Evolutionary conservation across 306 rosid species (phyloP), one percentile per base, ranked within the genome.

Genomic region (Rubus idaeus): DNA sequence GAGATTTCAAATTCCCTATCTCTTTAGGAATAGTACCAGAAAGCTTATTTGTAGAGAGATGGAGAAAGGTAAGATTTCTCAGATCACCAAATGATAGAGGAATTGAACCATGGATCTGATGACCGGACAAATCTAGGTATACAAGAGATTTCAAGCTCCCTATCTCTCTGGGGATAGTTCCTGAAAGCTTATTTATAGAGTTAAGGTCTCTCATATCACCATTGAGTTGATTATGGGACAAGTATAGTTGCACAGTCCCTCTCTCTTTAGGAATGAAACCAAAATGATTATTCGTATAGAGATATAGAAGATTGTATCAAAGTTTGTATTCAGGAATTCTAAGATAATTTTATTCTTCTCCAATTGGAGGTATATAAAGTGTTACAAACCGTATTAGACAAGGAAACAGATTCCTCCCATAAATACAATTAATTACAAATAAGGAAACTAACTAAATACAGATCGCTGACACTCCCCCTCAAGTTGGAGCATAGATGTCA

Each of bases 81-180:
- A 57, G 63, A 57, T 57, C 14, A 57, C 63, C 30, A n/a, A 57
- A 21, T 57, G 63, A 57, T 21, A 13, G n/a, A 1, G 84, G 80
- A 71, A 80, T 75, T 41, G 65, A n/a, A 23, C 84, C 75, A 5
- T 18, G 42, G 37, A 57, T 37, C 9, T 53, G 60, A 18, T 53
- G 60, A 18, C 23, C 60, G 0, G 60, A 53, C 60, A 53, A 6
- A 18, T 53, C 60, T 53, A 53, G 60, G 23, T 6, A 6, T 53
- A 17, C 2, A 6, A 5, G 60, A 53, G 60, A 53, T 6, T 18
- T 53, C 23, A 53, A 53, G 23, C 9, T 6, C 60, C 60, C 60
- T 7, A 53, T 18, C 60, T 53, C 60, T 53, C 23, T 53, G 10
- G 60, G 60, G 23, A 53, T 53, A 18, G 60, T 53, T 53, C 60